Base-by-base conservation (phyloP, 768 basidiomycete species). In the Glaciozyma martinii region DNA sequence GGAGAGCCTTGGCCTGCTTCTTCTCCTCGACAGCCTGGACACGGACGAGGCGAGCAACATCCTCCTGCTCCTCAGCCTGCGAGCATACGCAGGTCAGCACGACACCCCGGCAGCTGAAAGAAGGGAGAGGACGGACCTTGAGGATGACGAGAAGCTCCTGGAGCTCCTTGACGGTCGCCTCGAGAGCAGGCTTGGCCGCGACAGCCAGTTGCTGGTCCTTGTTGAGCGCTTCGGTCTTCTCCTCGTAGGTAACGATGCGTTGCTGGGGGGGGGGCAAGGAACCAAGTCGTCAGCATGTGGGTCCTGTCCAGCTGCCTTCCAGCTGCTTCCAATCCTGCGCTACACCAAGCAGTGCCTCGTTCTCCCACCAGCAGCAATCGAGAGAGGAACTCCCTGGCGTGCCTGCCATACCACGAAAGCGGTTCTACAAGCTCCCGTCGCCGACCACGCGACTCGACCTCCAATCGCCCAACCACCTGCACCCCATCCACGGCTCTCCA, bases 131-230 rank as follows among this genome's bases (percentile, higher is more conserved):
- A 32, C 46, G 25, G 55, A 74, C 74, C 68, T 75, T 72, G 56
- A 75, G 62, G 5, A 71, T 61, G 49, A 58, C 66, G 30, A 66
- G 62, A 25, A 75, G 47, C 59, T 75, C 74, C 33, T 66, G 60
- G 16, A 75, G 60, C 54, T 75, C 74, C 46, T 71, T 65, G 32
- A 70, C 61, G 33, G 67, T 61, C 23, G 70, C 69, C 50, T 71
- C 65, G 46, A 72, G 67, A 16, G 58, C 63, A 19, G 70, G 65
- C 61, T 71, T 68, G 33, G 62, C 60, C 33, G 67, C 62, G 46
- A 75, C 60, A 2, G 72, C 71, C 33, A 66, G 66, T 23, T 68
- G 62, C 64, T 75, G 74, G 56, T 75, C 74, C n/a, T 66, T 65
- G 61, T 75, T 75, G 47, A 75, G 68, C 15, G 65, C 59, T 7